Percentiles rank a stretch among this genome's conserved stretches.
Conservation (phyloP, 768 basidiomycete species). For the Macrolepiota fuliginosa region DNA sequence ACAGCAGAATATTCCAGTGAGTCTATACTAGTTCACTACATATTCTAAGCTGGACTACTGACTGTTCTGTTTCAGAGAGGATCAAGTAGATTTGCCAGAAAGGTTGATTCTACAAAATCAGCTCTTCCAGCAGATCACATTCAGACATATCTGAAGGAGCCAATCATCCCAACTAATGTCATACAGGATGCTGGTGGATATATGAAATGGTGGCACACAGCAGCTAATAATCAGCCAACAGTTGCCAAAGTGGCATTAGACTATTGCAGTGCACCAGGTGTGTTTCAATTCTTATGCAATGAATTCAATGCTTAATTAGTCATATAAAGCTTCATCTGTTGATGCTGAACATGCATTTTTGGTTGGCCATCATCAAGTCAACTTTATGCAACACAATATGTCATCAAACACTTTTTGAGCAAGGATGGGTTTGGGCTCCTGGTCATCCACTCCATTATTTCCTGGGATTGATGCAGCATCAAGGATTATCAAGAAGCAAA, state of each 20-base stretch:
- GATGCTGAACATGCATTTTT: slow-evolving; percentile 37
- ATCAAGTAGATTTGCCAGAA: too few relatives aligned
- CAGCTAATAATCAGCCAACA: neutral
- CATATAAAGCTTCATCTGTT: slow-evolving; percentile 25
- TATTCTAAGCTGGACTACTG: neutral
- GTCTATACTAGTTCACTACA: too few relatives aligned
- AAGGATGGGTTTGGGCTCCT: slow-evolving; percentile 28
- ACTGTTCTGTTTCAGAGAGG: too few relatives aligned
- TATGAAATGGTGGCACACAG: slow-evolving; percentile 18
- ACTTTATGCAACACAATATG: slow-evolving; percentile 31
- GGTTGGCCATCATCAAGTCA: slow-evolving; percentile 26
- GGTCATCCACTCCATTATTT: too few relatives aligned
- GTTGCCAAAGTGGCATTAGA: slow-evolving; percentile 24
- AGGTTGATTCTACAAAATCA: too few relatives aligned
- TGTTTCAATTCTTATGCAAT: neutral
- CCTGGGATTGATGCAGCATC: too few relatives aligned
- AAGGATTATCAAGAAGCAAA: too few relatives aligned
- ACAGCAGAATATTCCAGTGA: too few relatives aligned
- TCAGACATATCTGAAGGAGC: slow-evolving; percentile 20
- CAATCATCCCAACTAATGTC: neutral
- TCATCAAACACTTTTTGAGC: slow-evolving; percentile 32
- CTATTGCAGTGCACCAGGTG: slow-evolving; percentile 26
- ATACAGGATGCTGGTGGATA: slow-evolving; percentile 19
- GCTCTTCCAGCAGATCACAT: slow-evolving; percentile 17
- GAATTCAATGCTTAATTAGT: neutral